Evolutionary conservation across 345 rosid genomes (phyloP).

Genomic region (Salix dunnii): DNA sequence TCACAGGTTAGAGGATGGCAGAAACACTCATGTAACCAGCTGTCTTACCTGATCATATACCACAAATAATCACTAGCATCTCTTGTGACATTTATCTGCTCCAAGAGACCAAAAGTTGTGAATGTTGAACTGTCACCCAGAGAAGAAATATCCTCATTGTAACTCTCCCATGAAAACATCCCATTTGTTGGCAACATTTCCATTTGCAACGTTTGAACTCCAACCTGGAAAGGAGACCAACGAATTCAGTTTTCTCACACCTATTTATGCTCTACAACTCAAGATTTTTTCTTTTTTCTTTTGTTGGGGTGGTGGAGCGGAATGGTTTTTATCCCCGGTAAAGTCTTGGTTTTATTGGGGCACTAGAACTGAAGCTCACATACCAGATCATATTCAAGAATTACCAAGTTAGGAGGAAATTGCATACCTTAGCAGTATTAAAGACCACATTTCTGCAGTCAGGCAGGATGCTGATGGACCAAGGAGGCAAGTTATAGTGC

Average conservation of each 20-base stretch:
- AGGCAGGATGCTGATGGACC: slow-evolving; percentile 98
- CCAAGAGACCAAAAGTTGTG: slow-evolving; percentile 29
- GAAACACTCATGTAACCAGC: neutral
- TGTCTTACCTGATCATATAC: slow-evolving; percentile 50
- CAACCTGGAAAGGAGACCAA: slow-evolving; percentile 49
- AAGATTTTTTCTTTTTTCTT: neutral
- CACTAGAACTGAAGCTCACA: too few species aligned
- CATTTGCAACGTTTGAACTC: slow-evolving; percentile 91
- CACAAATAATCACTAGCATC: slow-evolving; percentile 64
- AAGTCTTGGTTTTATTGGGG: too few species aligned
- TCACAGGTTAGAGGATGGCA: neutral
- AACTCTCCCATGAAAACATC: slow-evolving; percentile 79
- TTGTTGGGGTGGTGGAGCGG: too few species aligned
- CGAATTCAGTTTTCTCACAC: neutral
- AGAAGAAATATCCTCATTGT: slow-evolving; percentile 44
- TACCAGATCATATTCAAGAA: too few species aligned
- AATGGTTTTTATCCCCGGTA: too few species aligned
- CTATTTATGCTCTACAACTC: neutral
- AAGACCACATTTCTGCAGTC: slow-evolving; percentile 95
- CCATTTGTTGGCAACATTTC: slow-evolving; percentile 72
- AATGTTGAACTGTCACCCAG: slow-evolving; percentile 26
- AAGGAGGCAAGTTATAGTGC: slow-evolving; percentile 96
- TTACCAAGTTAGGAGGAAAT: neutral
- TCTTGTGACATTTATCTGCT: slow-evolving; percentile 54
- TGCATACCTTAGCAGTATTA: slow-evolving; percentile 87